A percentile compares a stretch with the other conserved stretches of the same genome.
Evolutionary conservation across 2,329 filamentous ascomycete species (phyloP).

Genomic region (Trichoderma breve): DNA sequence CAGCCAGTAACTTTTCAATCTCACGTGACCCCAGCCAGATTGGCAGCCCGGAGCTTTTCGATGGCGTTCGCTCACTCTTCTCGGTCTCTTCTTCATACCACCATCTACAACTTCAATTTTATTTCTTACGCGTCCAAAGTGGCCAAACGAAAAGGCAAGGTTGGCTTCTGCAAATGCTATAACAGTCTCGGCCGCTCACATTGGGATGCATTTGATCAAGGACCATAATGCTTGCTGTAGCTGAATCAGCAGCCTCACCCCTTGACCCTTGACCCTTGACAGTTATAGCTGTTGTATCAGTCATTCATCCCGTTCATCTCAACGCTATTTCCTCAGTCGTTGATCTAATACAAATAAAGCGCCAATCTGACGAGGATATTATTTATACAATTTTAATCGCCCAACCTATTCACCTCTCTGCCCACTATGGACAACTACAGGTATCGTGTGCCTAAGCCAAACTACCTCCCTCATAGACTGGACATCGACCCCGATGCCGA

Average conservation of each 20-base stretch:
- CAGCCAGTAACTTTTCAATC: not conserved
- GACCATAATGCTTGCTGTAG: not conserved
- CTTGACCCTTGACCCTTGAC: not conserved
- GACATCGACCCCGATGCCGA: slow-evolving; percentile 51
- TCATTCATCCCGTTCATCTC: not conserved
- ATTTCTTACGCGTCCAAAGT: not conserved
- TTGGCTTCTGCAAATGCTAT: not conserved
- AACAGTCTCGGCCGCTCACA: not conserved
- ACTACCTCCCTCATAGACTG: slow-evolving; percentile 57
- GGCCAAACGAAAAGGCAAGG: not conserved
- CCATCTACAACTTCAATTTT: not conserved
- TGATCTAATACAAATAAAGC: not conserved
- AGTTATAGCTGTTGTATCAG: not conserved
- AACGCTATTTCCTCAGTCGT: not conserved
- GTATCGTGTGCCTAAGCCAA: slow-evolving; percentile 56
- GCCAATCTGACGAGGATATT: not conserved
- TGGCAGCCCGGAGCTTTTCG: not conserved
- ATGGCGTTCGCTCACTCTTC: not conserved
- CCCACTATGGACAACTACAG: slow-evolving; percentile 45
- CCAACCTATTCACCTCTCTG: not conserved
- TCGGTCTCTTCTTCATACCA: not conserved
- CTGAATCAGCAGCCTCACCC: not conserved
- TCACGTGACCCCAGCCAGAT: not conserved
- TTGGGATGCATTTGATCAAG: not conserved
- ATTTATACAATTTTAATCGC: not conserved